phyloP scores from a whole-genome alignment of 768 basidiomycete species.

The Agaricus subrufescens region DNA sequence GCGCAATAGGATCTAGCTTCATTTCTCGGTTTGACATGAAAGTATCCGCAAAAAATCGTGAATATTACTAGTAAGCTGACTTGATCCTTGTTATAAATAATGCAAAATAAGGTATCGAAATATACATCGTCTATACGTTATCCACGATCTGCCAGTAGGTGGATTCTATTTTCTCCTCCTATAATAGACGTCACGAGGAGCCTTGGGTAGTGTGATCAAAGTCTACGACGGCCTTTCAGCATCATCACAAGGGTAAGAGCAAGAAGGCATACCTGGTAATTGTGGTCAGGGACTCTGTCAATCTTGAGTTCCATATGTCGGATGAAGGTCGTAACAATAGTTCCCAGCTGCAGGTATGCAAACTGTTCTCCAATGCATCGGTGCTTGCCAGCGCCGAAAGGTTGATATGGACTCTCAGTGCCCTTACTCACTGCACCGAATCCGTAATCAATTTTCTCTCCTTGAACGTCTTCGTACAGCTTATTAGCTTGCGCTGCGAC shows the following conservation, averaged over 20 bases:
- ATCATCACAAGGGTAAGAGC: neutral
- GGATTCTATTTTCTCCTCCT: constrained; percentile 56
- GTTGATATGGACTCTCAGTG: constrained; percentile 93
- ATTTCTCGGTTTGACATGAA: too few species aligned
- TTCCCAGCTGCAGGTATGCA: constrained; percentile 90
- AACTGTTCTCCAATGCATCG: constrained; percentile 95
- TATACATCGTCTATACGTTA: neutral
- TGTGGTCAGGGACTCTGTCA: constrained; percentile 71
- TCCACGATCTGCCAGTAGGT: constrained; percentile 4
- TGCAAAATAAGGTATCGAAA: constrained; percentile 1
- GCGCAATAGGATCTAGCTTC: too few species aligned
- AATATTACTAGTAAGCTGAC: neutral
- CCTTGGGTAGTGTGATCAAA: constrained; percentile 88
- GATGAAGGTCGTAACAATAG: constrained; percentile 74
- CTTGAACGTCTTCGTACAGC: constrained; percentile 66
- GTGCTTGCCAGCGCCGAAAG: constrained; percentile 96
- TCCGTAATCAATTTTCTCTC: constrained; percentile 94
- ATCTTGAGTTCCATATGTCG: constrained; percentile 73
- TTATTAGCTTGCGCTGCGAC: constrained; percentile 75
- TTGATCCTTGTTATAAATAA: neutral
- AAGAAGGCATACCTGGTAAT: constrained; percentile 73
- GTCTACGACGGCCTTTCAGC: constrained; percentile 45
- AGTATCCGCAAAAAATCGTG: too few species aligned
- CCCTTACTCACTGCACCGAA: constrained; percentile 96
- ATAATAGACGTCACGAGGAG: constrained; percentile 60